These are phyloP conservation scores for Henckelia pumila DNA, from an alignment of 257 asterid species.

Conservation along the genomic window DNA sequence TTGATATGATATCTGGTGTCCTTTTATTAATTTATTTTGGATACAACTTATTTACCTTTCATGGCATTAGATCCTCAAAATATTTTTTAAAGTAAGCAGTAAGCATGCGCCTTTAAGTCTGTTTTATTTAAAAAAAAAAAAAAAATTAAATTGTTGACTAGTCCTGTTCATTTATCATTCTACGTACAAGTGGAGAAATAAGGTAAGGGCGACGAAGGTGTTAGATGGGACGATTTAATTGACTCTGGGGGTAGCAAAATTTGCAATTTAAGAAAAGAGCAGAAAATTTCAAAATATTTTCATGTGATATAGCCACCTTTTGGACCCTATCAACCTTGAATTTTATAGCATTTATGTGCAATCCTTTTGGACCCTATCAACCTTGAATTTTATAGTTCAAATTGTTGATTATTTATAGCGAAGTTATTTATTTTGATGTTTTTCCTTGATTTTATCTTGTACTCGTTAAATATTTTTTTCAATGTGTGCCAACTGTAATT, in stretches of 20 bases:
- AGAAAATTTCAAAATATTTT: background rate
- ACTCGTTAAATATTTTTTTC: slow-evolving; percentile 8
- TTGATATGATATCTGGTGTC: too few relatives aligned
- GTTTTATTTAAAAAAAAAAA: background rate
- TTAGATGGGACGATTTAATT: background rate
- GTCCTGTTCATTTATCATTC: background rate
- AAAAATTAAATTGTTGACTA: background rate
- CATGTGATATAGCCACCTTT: background rate
- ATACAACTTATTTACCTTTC: too few relatives aligned
- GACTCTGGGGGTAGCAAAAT: background rate
- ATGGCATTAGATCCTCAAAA: background rate
- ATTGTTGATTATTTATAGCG: background rate
- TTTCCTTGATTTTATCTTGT: background rate
- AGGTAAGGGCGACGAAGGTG: background rate
- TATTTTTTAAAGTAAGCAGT: too few relatives aligned
- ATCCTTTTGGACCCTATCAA: background rate
- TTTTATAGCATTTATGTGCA: background rate
- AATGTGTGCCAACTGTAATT: background rate
- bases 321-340: too few relatives aligned
- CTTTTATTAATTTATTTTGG: too few relatives aligned
- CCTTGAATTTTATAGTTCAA: background rate
- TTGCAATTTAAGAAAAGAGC: background rate
- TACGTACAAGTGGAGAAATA: background rate
- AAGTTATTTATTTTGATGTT: background rate
- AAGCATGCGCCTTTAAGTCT: background rate